Percentiles rank a stretch among this genome's conserved stretches.
These are phyloP conservation scores for Dactylonectria macrodidyma DNA, from an alignment of 2,329 filamentous ascomycete genomes.

Conservation along the genomic window DNA sequence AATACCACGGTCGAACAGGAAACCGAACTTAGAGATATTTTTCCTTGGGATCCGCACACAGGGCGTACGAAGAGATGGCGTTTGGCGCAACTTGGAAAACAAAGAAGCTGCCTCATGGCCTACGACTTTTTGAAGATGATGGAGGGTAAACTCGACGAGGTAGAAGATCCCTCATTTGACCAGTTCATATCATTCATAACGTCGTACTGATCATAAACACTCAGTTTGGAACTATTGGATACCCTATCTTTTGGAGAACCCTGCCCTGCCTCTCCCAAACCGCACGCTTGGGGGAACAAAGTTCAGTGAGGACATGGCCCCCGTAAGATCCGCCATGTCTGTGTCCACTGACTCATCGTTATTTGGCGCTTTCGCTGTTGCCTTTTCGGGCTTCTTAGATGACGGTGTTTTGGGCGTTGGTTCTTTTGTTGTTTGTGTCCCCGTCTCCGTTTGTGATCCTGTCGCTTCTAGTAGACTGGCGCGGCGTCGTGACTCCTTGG, in stretches of 20 bases:
- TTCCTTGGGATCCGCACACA: slow-evolving; percentile 3
- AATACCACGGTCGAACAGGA: background rate
- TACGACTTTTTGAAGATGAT: slow-evolving; percentile 26
- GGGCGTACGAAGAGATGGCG: slow-evolving; percentile 35
- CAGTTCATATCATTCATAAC: slow-evolving; percentile 48
- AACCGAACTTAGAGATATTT: slow-evolving; percentile 2
- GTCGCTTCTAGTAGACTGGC: slow-evolving; percentile 51
- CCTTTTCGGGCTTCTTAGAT: slow-evolving; percentile 32
- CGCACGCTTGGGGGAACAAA: slow-evolving; percentile 79
- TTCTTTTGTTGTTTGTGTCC: slow-evolving; percentile 21
- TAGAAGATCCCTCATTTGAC: slow-evolving; percentile 55
- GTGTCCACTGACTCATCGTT: slow-evolving; percentile 56
- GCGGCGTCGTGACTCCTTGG: slow-evolving; percentile 52
- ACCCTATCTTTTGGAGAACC: slow-evolving; percentile 65
- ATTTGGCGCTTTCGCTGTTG: slow-evolving; percentile 21
- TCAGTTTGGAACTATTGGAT: slow-evolving; percentile 40
- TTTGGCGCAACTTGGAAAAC: slow-evolving; percentile 43
- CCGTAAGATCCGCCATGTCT: slow-evolving; percentile 74
- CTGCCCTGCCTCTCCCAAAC: slow-evolving; percentile 72
- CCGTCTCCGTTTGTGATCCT: slow-evolving; percentile 32
- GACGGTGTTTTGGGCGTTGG: slow-evolving; percentile 35
- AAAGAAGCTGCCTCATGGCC: slow-evolving; percentile 21
- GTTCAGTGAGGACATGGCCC: slow-evolving; percentile 79
- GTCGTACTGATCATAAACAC: slow-evolving; percentile 52
- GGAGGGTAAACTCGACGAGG: slow-evolving; percentile 48